Evolutionary conservation across 345 rosid genomes (phyloP).

Genomic region (Brassica rapa): DNA sequence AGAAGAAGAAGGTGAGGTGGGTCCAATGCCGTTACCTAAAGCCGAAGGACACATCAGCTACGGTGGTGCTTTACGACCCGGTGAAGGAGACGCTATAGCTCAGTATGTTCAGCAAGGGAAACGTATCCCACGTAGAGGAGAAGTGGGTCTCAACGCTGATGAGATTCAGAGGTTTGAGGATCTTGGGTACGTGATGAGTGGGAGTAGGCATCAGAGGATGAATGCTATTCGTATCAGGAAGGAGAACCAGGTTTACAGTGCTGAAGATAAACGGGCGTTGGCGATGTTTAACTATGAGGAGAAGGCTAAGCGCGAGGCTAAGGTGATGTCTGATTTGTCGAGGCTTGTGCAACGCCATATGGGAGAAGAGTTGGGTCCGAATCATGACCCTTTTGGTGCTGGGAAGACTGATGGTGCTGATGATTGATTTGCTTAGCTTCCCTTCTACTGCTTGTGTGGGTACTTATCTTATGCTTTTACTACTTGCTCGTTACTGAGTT

Average conservation of each 20-base stretch:
- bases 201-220: constrained; percentile 96
- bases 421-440: constrained; percentile 46
- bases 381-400: constrained; percentile 86
- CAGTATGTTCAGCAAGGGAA: constrained; percentile 85
- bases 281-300: constrained; percentile 99
- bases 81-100: constrained; percentile 99
- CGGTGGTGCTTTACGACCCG: constrained; percentile 97
- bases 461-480: constrained; percentile 26
- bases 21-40: constrained; percentile 89
- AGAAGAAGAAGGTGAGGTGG: constrained; percentile 73
- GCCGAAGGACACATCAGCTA: constrained; percentile 98
- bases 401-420: constrained; percentile 73
- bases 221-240: constrained; percentile 99
- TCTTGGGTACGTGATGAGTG: constrained; percentile 99
- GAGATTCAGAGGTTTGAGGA: constrained; percentile 88
- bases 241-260: constrained; percentile 98
- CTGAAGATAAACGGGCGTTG: constrained; percentile 93
- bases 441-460: background rate
- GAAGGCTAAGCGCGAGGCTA: constrained; percentile 93
- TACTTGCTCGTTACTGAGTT: constrained; percentile 13
- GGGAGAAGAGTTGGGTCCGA: constrained; percentile 92
- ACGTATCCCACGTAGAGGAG: constrained; percentile 65
- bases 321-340: constrained; percentile 96
- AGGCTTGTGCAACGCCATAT: constrained; percentile 93
- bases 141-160: constrained; percentile 98